Conservation (phyloP, 176 grass and related monocot genomes). For the Bromus sterilis region DNA sequence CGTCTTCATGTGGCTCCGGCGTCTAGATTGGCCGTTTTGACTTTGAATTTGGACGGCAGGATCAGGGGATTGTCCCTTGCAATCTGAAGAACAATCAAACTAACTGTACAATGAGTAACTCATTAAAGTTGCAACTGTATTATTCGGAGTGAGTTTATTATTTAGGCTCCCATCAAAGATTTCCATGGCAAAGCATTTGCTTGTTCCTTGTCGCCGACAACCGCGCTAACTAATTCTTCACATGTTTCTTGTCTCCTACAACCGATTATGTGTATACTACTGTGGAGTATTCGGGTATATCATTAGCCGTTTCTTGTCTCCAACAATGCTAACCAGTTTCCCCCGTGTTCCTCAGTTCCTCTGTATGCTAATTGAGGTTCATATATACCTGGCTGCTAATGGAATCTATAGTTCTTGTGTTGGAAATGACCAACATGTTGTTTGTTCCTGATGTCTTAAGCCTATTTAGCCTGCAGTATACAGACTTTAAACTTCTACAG, state of each 20-base stretch:
- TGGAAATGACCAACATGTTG: no score
- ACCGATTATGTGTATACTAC: neutral
- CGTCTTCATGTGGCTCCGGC: no score
- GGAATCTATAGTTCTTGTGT: no score
- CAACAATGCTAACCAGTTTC: neutral
- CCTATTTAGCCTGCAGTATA: neutral
- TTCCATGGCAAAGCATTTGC: neutral
- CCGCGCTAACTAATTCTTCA: neutral
- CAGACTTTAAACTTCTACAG: neutral
- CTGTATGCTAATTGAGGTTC: neutral
- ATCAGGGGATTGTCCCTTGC: neutral
- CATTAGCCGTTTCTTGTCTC: neutral
- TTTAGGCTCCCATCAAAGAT: neutral
- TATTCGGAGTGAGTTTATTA: no score
- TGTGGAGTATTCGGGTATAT: neutral
- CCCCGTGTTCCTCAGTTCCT: neutral
- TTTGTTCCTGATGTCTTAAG: neutral
- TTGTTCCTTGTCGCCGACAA: neutral
- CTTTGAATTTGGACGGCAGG: neutral
- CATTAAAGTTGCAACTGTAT: no score
- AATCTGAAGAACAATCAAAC: neutral
- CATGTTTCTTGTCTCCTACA: neutral
- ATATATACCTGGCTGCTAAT: neutral
- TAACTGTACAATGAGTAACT: neutral
- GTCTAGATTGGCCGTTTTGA: neutral